Evolutionary conservation across 2,329 filamentous ascomycete genomes (phyloP).

Genomic region (Fusarium penzigii): DNA sequence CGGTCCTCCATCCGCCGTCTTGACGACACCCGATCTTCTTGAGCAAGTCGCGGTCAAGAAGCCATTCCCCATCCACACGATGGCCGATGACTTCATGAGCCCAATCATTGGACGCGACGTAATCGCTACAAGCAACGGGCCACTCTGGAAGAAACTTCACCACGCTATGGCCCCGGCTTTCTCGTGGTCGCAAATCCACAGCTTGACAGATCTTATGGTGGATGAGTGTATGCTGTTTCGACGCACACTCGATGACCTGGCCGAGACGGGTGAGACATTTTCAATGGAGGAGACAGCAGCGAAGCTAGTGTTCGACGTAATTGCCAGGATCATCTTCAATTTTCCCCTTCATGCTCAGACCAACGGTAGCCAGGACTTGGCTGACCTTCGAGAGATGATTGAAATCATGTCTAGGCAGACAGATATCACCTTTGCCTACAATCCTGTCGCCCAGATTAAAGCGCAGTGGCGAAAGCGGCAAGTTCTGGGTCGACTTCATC

Average conservation of each 20-base stretch:
- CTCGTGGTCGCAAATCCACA: constrained; percentile 1
- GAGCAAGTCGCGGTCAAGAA: constrained; percentile 4
- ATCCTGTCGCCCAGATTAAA: constrained; percentile 4
- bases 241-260: background rate
- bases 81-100: background rate
- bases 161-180: constrained; percentile 6
- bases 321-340: background rate
- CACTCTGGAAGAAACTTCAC: constrained; percentile 4
- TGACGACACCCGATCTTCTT: constrained; percentile 6
- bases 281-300: constrained; percentile 8
- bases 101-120: constrained; percentile 1
- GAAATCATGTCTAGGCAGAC: background rate
- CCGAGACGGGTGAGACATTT: background rate
- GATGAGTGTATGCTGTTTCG: constrained; percentile 2
- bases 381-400: constrained; percentile 6
- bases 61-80: constrained; percentile 2
- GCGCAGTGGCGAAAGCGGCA: background rate
- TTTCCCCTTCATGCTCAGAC: constrained; percentile 3
- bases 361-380: constrained; percentile 3
- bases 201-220: constrained; percentile 3
- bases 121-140: background rate
- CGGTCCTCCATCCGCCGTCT: background rate
- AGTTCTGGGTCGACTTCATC: constrained; percentile 2
- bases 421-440: constrained; percentile 5
- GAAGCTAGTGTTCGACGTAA: constrained; percentile 4